phyloP scores from a whole-genome alignment of 495 filamentous ascomycete species.

The Aspergillus carlsbadensis region DNA sequence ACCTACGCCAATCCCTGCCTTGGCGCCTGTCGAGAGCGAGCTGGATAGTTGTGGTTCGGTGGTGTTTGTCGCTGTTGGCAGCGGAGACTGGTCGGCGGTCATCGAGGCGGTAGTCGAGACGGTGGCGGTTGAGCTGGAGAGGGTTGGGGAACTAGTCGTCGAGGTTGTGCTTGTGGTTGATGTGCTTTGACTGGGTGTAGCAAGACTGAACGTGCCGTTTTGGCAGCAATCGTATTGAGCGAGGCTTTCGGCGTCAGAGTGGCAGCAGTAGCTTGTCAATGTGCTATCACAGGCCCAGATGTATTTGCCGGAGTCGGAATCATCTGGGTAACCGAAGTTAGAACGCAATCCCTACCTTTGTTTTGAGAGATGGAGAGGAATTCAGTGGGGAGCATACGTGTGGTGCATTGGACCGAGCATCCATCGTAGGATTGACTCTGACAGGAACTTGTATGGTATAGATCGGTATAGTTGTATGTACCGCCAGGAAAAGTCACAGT shows the following conservation, averaged over 20 bases:
- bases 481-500: neutral
- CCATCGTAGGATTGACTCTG: neutral
- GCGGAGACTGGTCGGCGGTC: too few species aligned
- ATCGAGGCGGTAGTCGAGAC: too few species aligned
- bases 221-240: too few species aligned
- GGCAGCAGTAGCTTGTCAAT: neutral
- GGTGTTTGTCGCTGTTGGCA: too few species aligned
- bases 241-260: too few species aligned
- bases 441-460: neutral
- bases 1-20: neutral
- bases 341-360: neutral
- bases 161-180: too few species aligned
- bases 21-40: neutral
- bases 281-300: slow-evolving; percentile 1
- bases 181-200: too few species aligned
- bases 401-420: neutral
- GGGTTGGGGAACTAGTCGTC: too few species aligned
- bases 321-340: neutral
- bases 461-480: neutral
- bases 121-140: too few species aligned
- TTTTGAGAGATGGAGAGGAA: neutral
- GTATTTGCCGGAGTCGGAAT: neutral
- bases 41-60: neutral
- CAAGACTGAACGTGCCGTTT: too few species aligned
- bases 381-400: neutral